Evolutionary conservation across 1,284 basidiomycete species (phyloP), one percentile per base, ranked within the genome.

Genomic region (Lentinus polychrous): DNA sequence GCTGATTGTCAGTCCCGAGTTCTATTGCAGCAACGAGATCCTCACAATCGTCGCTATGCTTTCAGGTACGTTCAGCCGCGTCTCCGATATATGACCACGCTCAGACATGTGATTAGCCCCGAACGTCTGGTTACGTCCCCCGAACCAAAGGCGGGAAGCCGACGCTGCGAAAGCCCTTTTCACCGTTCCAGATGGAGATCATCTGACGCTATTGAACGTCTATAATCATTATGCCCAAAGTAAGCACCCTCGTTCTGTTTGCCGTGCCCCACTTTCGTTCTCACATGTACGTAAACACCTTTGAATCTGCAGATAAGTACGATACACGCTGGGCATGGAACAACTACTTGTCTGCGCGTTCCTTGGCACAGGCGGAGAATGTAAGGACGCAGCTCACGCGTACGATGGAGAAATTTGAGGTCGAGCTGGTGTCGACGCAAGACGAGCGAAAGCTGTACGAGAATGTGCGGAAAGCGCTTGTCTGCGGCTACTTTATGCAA

Each of bases 401-500:
- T 39, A 88, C 75, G 8, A 99, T 99, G 95, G 94, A 98, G 70
- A 84, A 85, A n/a, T 88, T 77, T 60, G 88, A 92, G 56, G 71
- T 97, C 34, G 86, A 91, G 22, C 68, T 95, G n/a, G 69, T 94
- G 22, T 86, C 89, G 14, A 81, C 86, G 1, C 66, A 71, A 1
- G 89, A 97, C 60, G 83, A 89, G 65, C 81, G 80, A 63, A 88
- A 85, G 60, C 82, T 91, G 61, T 91, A 83, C 68, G 62, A 72
- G 50, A 87, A 89, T 59, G 86, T 99, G 52, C 82, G 91, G 23
- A 85, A 87, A 66, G 86, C 89, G 1, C 74, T 99, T 38, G 87
- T 91, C 0, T 91, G 87, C 61, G 95, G 94, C 0, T 99, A 93
- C 76, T 99, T 99, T 71, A 97, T 97, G 95, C 95, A 98, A 65